Evolutionary conservation across 176 grass and related monocot genomes (phyloP), one percentile per base, ranked within the genome.

Genomic region (Thinopyrum elongatum): DNA sequence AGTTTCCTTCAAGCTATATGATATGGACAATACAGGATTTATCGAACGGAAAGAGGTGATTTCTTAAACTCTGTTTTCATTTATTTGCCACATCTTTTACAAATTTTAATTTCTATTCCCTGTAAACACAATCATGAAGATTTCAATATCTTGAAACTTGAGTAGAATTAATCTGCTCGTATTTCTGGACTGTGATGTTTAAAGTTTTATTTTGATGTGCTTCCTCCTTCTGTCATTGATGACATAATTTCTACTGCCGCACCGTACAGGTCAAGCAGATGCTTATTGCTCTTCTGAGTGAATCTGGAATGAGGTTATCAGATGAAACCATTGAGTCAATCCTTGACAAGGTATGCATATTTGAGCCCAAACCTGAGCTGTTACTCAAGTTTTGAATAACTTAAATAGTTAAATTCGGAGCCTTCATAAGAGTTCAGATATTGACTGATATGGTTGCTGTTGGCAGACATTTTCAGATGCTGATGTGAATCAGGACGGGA

Each of bases 1-100:
- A 98, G 93, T 92, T 86, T 93, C 87, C 22, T 98, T 98, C 87
- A 98, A 86, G 76, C 85, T 95, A 78, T 98, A 98, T 85, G 95
- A 98, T 90, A 84, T 98, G 87, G 91, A 98, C 46, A 83, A 83
- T 34, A 98, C 87, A 53, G 95, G 90, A 31, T 98, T 90, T 84
- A 98, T 98, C 60, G 95, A 95, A 82, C 79, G 95, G 17, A 93
- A 98, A 29, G 91, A 98, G 93, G 95, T 98, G 89, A 38, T 41
- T 39, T 75, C 79, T 42, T 27, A 12, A 8, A 28, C 10, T 27
- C 22, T 39, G 21, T 59, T 22, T 57, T 57, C 8, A 59, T 35
- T 61, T 13, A 10, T 64, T 15, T 19, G 49, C 51, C n/a, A 41
- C 57, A 38, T 62, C 7, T 28, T 76, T n/a, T 38, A 17, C 21